Conservation (phyloP, 2,329 filamentous ascomycete genomes). For the Hypoxylon sp. region DNA sequence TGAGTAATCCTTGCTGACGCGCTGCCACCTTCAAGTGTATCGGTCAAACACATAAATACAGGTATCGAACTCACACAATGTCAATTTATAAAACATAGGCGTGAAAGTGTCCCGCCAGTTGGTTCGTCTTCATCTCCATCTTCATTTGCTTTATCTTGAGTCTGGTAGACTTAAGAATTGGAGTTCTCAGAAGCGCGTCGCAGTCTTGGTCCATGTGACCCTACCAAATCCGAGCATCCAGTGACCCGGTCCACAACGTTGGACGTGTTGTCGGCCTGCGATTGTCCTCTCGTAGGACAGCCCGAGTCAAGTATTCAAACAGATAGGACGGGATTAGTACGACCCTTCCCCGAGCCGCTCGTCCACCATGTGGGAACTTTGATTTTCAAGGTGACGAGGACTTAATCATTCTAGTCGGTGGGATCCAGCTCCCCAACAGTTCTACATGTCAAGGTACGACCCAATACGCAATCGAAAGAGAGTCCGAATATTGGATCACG, state of each 20-base stretch:
- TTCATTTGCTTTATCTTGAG: neutral
- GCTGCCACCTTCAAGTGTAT: slow-evolving; percentile 9
- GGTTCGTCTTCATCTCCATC: slow-evolving; percentile 1
- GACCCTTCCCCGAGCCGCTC: slow-evolving; percentile 27
- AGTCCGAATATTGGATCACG: neutral
- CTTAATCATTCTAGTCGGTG: slow-evolving; percentile 2
- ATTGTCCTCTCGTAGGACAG: slow-evolving; percentile 24
- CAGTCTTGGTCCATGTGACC: slow-evolving; percentile 10
- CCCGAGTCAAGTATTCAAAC: slow-evolving; percentile 27
- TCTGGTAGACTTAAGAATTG: neutral
- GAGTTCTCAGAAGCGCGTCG: slow-evolving; percentile 1
- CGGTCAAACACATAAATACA: slow-evolving; percentile 1
- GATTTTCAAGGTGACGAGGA: slow-evolving; percentile 16
- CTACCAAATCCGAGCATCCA: slow-evolving; percentile 9
- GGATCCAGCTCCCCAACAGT: neutral
- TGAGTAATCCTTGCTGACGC: slow-evolving; percentile 31
- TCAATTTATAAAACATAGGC: neutral
- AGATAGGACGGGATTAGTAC: slow-evolving; percentile 26
- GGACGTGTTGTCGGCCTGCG: slow-evolving; percentile 20
- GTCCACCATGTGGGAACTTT: slow-evolving; percentile 23
- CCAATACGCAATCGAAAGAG: neutral
- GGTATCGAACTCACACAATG: slow-evolving; percentile 1
- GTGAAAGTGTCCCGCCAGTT: neutral
- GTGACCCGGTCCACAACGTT: slow-evolving; percentile 6
- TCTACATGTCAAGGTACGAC: neutral